phyloP scores from a whole-genome alignment of 2,329 filamentous ascomycete species.

The Didymellaceae sp. region DNA sequence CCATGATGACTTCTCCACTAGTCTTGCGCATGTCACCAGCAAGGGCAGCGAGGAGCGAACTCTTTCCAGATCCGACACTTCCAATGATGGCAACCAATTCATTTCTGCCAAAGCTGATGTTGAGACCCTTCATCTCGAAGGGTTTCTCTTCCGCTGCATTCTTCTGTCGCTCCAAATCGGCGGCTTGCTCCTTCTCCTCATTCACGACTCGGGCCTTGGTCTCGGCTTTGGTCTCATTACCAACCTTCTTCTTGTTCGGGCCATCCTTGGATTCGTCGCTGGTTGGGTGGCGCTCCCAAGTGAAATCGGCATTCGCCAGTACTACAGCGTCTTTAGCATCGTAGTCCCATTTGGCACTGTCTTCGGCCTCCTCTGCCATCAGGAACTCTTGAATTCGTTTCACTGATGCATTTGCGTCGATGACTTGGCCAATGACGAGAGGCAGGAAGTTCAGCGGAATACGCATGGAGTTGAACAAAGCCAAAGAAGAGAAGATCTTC shows the following conservation, averaged over 20 bases:
- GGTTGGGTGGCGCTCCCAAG: conserved; percentile 78
- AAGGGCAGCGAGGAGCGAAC: conserved; percentile 82
- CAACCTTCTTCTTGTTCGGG: conserved; percentile 52
- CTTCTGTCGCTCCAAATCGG: conserved; percentile 50
- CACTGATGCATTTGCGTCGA: conserved; percentile 86
- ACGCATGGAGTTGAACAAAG: conserved; percentile 89
- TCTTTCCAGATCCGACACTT: conserved; percentile 89
- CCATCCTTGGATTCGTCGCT: conserved; percentile 48
- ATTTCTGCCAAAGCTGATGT: conserved; percentile 72
- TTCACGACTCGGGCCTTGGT: conserved; percentile 27
- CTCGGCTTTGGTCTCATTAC: conserved; percentile 55
- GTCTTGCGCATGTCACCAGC: conserved; percentile 94
- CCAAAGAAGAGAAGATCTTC: conserved; percentile 87
- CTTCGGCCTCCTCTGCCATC: conserved; percentile 80
- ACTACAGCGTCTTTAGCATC: conserved; percentile 66
- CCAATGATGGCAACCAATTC: conserved; percentile 88
- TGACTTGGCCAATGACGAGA: conserved; percentile 84
- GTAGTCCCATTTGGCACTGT: conserved; percentile 67
- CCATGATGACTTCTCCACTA: conserved; percentile 73
- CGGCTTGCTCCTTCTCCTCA: conserved; percentile 36
- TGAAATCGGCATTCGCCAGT: conserved; percentile 77
- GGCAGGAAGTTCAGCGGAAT: conserved; percentile 90
- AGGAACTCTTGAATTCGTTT: conserved; percentile 88
- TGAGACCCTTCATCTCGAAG: conserved; percentile 74
- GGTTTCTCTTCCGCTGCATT: conserved; percentile 62